These are phyloP conservation scores for Boeremia lycopersici DNA, from an alignment of 2,329 filamentous ascomycete genomes.

Conservation along the genomic window DNA sequence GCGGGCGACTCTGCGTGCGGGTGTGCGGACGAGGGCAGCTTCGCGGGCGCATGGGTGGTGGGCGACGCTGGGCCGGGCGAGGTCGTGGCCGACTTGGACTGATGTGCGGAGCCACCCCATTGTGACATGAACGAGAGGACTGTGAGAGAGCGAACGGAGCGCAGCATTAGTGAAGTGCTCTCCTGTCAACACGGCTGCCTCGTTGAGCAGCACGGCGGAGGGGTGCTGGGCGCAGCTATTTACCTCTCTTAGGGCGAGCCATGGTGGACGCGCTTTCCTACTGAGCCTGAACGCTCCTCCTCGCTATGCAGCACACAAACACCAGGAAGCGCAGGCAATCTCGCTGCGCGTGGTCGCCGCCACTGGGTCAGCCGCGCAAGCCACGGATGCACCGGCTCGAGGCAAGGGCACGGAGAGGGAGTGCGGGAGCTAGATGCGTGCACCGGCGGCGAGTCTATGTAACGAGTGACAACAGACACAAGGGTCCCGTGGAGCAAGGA, in stretches of 20 bases:
- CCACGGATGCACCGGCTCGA: slow-evolving; percentile 38
- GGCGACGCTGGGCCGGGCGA: slow-evolving; percentile 44
- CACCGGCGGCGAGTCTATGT: slow-evolving; percentile 11
- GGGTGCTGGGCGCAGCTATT: slow-evolving; percentile 17
- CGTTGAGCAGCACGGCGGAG: slow-evolving; percentile 10
- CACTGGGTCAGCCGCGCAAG: slow-evolving; percentile 33
- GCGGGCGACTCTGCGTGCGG: slow-evolving; percentile 37
- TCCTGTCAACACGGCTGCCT: slow-evolving; percentile 2
- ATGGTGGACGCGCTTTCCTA: slow-evolving; percentile 31
- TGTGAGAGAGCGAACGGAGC: slow-evolving; percentile 49
- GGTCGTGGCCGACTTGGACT: slow-evolving; percentile 32
- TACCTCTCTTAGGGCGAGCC: slow-evolving; percentile 48
- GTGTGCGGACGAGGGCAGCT: slow-evolving; percentile 27
- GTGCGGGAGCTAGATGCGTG: slow-evolving; percentile 3
- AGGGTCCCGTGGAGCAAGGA: slow-evolving; percentile 12
- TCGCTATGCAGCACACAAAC: slow-evolving; percentile 17
- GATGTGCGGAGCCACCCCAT: slow-evolving; percentile 61
- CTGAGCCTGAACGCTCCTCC: slow-evolving; percentile 18
- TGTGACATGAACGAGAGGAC: slow-evolving; percentile 89
- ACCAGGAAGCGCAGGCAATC: slow-evolving; percentile 13
- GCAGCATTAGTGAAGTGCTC: slow-evolving; percentile 36
- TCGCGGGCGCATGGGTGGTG: slow-evolving; percentile 38
- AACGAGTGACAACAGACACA: slow-evolving; percentile 34
- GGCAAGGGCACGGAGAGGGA: slow-evolving; percentile 18
- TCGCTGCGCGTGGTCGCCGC: slow-evolving; percentile 25